A percentile compares a stretch with the other conserved stretches of the same genome.
Evolutionary conservation across 208 protist genomes (phyloP).

Genomic region (Crithidia brevicula): DNA sequence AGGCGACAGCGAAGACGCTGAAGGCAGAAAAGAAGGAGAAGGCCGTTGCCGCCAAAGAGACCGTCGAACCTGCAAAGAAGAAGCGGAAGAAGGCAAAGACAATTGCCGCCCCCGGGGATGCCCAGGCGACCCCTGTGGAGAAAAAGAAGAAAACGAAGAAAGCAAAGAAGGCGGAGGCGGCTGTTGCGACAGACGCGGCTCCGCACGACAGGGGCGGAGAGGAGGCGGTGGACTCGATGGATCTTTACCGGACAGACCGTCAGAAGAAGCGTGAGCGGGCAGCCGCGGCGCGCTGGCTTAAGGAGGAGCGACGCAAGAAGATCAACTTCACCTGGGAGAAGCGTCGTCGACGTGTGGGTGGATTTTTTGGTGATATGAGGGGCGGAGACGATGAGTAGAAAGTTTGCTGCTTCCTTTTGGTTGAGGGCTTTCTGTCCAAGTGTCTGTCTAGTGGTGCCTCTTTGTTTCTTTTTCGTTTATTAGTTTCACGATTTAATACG

Average conservation of each 20-base stretch:
- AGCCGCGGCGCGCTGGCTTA: slow-evolving; percentile 82
- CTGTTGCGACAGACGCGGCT: not conserved
- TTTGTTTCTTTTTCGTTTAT: slow-evolving; percentile 15
- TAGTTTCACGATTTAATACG: not conserved
- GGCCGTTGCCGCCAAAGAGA: not conserved
- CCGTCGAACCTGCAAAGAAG: too few relatives aligned
- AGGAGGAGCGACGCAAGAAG: slow-evolving; percentile 87
- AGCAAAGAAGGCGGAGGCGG: not conserved
- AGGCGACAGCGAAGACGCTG: not conserved
- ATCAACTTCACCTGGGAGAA: slow-evolving; percentile 90
- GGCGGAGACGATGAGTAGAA: slow-evolving; percentile 2
- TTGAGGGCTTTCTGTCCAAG: too few relatives aligned
- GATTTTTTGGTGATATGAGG: slow-evolving; percentile 86
- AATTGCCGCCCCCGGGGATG: not conserved
- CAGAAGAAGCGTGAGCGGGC: slow-evolving; percentile 76
- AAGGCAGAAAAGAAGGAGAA: not conserved
- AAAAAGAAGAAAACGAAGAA: not conserved
- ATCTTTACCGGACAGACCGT: slow-evolving; percentile 51
- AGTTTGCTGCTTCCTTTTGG: not conserved
- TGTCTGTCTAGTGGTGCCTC: not conserved
- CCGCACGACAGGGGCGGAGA: not conserved
- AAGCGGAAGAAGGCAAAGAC: not conserved
- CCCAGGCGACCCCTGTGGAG: not conserved
- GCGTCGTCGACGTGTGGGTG: slow-evolving; percentile 77
- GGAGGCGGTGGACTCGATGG: slow-evolving; percentile 37